Conservation (phyloP, 2,329 filamentous ascomycete species). For the Alternaria conjuncta region DNA sequence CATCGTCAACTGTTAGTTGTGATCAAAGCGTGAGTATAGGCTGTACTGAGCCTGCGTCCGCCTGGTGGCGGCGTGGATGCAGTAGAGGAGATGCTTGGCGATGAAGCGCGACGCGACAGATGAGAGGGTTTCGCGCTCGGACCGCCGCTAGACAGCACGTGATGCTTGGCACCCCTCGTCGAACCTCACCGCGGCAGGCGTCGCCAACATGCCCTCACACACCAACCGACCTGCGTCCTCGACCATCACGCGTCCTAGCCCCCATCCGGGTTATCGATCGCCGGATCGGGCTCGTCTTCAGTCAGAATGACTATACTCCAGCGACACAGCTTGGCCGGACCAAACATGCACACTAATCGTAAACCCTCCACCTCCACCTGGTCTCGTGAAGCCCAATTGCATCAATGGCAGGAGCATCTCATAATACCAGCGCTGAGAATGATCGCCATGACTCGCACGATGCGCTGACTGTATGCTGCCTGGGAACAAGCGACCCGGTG, state of each 20-base stretch:
- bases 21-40: background rate
- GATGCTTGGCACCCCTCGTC: background rate
- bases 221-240: background rate
- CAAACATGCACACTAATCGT: background rate
- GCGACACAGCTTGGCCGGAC: background rate
- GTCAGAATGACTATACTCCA: background rate
- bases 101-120: background rate
- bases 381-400: background rate
- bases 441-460: background rate
- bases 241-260: background rate
- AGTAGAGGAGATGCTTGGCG: background rate
- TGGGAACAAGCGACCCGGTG: background rate
- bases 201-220: background rate
- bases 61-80: background rate
- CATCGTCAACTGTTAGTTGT: background rate
- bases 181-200: background rate
- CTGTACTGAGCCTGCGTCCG: background rate
- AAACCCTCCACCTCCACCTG: background rate
- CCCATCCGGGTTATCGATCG: background rate
- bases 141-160: background rate
- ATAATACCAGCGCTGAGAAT: background rate
- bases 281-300: background rate
- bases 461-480: background rate
- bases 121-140: background rate
- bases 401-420: background rate